These are phyloP conservation scores for Pseudofabraea citricarpa DNA, from an alignment of 2,329 filamentous ascomycete species.

Conservation along the genomic window DNA sequence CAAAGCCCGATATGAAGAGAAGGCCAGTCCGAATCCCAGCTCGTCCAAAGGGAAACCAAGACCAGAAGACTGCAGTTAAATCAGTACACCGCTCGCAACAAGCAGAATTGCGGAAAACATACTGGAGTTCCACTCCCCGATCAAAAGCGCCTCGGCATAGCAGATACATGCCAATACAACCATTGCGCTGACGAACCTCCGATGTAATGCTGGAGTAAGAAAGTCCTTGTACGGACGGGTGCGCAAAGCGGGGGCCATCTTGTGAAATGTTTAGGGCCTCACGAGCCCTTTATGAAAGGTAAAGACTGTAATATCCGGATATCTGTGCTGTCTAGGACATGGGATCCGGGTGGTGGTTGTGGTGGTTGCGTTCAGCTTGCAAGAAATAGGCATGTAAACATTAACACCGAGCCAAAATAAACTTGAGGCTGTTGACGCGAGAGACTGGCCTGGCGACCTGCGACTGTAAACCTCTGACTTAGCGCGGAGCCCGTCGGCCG, in stretches of 20 bases:
- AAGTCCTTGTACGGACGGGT: conserved; percentile 59
- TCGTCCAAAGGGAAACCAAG: conserved; percentile 77
- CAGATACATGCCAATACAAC: conserved; percentile 64
- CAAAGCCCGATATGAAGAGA: conserved; percentile 71
- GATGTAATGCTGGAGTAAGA: conserved; percentile 81
- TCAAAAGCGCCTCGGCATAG: conserved; percentile 65
- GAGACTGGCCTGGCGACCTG: too few relatives aligned
- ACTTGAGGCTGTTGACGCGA: conserved; percentile 8
- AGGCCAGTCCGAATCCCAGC: conserved; percentile 70
- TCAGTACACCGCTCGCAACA: not conserved
- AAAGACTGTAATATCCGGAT: conserved; percentile 12
- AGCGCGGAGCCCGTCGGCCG: not conserved
- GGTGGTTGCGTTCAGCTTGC: conserved; percentile 13
- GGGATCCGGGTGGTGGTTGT: too few relatives aligned
- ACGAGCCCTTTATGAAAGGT: conserved; percentile 3
- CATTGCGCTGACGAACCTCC: conserved; percentile 77
- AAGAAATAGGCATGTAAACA: conserved; percentile 14
- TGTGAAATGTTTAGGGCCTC: conserved; percentile 4
- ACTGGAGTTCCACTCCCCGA: conserved; percentile 69
- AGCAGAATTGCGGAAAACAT: conserved; percentile 3
- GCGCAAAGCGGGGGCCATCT: conserved; percentile 26
- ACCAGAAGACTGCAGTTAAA: conserved; percentile 66
- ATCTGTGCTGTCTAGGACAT: too few relatives aligned
- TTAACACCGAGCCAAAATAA: conserved; percentile 18
- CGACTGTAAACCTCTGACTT: not conserved